Evolutionary conservation across 2,329 filamentous ascomycete genomes (phyloP), one percentile per base, ranked within the genome.

Genomic region (Microdochium trichocladiopsis): DNA sequence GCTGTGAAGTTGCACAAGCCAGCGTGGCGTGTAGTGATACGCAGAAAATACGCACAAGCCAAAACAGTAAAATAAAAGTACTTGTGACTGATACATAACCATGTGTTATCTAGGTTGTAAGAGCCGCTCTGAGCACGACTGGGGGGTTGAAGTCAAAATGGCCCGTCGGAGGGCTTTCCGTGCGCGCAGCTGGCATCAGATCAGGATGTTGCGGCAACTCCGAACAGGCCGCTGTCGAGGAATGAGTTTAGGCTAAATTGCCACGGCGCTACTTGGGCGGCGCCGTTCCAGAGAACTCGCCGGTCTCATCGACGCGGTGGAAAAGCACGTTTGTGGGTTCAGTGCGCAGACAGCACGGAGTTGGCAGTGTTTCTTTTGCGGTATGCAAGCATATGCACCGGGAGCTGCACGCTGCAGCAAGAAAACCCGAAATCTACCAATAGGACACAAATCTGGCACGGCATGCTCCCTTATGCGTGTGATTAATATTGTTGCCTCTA

Each of bases 1-100:
- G 6, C 10, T 23, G 41, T 18, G 6, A 12, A 23, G n/a, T 45
- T 52, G 55, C 52, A 41, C 50, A 51, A 51, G 52, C 52, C 43
- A 51, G 56, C 55, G 52, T 61, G 56, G 59, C 56, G 57, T 57
- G 57, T 60, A 66, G 60, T 61, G 43, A 31, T 49, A 54, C 41
- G 18, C 41, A 45, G 41, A n/a, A n/a, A n/a, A 22, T 45, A 45
- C 18, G 6, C 41, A 22, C n/a, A 23, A 43, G 16, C 51, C 49
- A 53, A n/a, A 55, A 47, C 36, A 51, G 53, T 48, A 56, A 56
- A 58, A 50, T 53, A 55, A 51, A n/a, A 51, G 49, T 51, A 37
- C 51, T 47, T 47, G 56, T 51, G 54, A 59, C 56, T 54, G 48
- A 60, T 57, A 55, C 56, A 8, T 22, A 11, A 45, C 12, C 21